These are phyloP conservation scores for Theobroma cacao DNA, from an alignment of 345 rosid genomes.

Conservation along the genomic window DNA sequence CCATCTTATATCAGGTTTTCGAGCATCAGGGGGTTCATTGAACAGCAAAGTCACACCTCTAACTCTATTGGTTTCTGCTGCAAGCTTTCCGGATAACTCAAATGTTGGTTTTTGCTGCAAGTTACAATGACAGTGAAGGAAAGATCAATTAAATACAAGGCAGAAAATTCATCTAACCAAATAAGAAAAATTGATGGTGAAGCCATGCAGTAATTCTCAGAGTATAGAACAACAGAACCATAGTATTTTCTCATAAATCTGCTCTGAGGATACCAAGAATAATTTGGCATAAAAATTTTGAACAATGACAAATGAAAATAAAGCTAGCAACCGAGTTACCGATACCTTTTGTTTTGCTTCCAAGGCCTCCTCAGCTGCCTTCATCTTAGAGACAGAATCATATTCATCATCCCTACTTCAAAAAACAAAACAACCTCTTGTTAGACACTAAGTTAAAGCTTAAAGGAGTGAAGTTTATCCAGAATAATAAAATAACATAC, in stretches of 20 bases:
- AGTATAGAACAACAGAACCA: background rate
- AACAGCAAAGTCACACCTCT: constrained; percentile 88
- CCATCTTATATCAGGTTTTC: constrained; percentile 85
- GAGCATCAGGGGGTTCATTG: constrained; percentile 90
- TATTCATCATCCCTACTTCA: constrained; percentile 54
- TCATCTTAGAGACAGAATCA: constrained; percentile 79
- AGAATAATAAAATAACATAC: background rate
- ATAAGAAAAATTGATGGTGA: background rate
- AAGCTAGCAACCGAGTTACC: background rate
- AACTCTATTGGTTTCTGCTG: constrained; percentile 89
- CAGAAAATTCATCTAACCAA: background rate
- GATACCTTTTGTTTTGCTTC: constrained; percentile 75
- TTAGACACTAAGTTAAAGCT: constrained; percentile 24
- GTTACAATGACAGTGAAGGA: constrained; percentile 14
- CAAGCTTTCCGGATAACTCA: constrained; percentile 97
- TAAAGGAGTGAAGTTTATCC: constrained; percentile 4
- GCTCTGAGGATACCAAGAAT: constrained; percentile 9
- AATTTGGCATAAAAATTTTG: constrained; percentile 1
- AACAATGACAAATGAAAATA: background rate
- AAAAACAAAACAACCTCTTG: constrained; percentile 16
- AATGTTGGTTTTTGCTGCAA: constrained; percentile 86
- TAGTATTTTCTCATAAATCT: background rate
- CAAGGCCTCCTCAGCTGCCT: constrained; percentile 85
- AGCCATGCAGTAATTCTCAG: background rate
- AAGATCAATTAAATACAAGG: constrained; percentile 9